Evolutionary conservation across 2,329 filamentous ascomycete genomes (phyloP).

Genomic region (Ophiocordyceps camponoti-rufipedis): DNA sequence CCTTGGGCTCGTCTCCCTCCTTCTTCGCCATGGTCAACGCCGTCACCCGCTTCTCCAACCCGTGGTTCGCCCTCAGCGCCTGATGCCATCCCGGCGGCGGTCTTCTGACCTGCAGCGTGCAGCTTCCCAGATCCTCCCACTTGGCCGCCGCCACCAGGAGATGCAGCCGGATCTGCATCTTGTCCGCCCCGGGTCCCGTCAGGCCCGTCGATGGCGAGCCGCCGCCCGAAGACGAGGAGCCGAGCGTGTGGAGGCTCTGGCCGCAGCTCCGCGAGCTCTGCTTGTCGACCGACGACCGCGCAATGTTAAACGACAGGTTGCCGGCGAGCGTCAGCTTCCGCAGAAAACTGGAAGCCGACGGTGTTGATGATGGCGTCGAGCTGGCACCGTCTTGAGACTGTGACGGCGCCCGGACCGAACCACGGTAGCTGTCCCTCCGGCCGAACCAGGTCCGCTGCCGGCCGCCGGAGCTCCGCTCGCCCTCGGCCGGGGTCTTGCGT

Average conservation of each 20-base stretch:
- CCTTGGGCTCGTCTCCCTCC: conserved; percentile 29
- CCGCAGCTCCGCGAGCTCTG: conserved; percentile 29
- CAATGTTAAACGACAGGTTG: conserved; percentile 61
- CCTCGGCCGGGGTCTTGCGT: conserved; percentile 27
- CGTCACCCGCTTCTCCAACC: conserved; percentile 70
- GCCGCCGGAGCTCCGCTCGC: conserved; percentile 28
- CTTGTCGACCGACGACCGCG: conserved; percentile 54
- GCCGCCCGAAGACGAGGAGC: conserved; percentile 28
- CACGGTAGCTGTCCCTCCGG: conserved; percentile 45
- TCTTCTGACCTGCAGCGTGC: conserved; percentile 62
- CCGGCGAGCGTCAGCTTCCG: conserved; percentile 56
- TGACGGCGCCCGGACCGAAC: conserved; percentile 40
- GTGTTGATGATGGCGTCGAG: conserved; percentile 35
- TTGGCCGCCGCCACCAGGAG: conserved; percentile 56
- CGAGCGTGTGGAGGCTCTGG: conserved; percentile 43
- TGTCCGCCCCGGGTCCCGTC: conserved; percentile 43
- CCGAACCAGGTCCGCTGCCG: conserved; percentile 39
- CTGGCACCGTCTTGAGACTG: conserved; percentile 60
- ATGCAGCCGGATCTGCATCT: conserved; percentile 76
- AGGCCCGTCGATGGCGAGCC: conserved; percentile 37
- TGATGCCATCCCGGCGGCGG: conserved; percentile 45
- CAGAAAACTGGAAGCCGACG: conserved; percentile 67
- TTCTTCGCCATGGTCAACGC: conserved; percentile 54
- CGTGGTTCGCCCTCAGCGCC: conserved; percentile 40
- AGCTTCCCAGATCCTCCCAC: conserved; percentile 85